These are phyloP conservation scores for Termitomyces sp. DNA, from an alignment of 768 basidiomycete species.

Conservation along the genomic window DNA sequence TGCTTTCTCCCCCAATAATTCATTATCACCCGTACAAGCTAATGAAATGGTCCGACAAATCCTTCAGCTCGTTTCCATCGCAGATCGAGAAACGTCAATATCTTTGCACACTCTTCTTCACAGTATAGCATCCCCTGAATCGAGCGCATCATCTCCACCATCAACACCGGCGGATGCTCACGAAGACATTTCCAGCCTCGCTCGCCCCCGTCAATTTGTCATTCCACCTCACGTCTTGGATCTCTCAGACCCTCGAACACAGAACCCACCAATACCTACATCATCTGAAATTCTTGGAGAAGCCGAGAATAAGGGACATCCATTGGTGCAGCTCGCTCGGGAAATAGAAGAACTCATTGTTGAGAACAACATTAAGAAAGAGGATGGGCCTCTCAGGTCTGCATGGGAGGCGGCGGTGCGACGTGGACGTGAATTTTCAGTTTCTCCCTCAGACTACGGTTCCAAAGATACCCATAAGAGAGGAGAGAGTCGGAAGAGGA, in stretches of 20 bases:
- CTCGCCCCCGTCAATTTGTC: conserved; percentile 30
- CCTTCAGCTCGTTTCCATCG: conserved; percentile 23
- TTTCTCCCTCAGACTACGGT: neutral
- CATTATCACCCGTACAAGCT: conserved; percentile 30
- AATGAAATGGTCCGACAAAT: conserved; percentile 39
- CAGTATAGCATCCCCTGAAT: conserved; percentile 34
- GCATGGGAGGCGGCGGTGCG: conserved; percentile 45
- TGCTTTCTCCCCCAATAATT: conserved; percentile 45
- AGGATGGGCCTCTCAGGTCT: conserved; percentile 53
- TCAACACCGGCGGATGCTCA: conserved; percentile 14
- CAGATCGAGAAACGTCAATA: conserved; percentile 57
- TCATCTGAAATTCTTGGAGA: neutral
- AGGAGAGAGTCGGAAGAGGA: neutral
- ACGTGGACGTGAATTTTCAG: conserved; percentile 9
- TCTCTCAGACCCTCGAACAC: conserved; percentile 5
- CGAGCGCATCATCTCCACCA: conserved; percentile 10
- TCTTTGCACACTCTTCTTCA: conserved; percentile 51
- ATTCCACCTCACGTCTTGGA: conserved; percentile 8
- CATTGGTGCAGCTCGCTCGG: conserved; percentile 33
- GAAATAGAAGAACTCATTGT: conserved; percentile 68
- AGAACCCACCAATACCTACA: neutral
- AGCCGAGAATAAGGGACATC: conserved; percentile 13
- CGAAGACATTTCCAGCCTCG: conserved; percentile 29
- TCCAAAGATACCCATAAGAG: neutral
- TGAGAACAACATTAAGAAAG: conserved; percentile 54